Percentiles rank a stretch among this genome's conserved stretches.
Evolutionary conservation across 2,329 filamentous ascomycete genomes (phyloP).

Genomic region (Pestalotiopsis sp.): DNA sequence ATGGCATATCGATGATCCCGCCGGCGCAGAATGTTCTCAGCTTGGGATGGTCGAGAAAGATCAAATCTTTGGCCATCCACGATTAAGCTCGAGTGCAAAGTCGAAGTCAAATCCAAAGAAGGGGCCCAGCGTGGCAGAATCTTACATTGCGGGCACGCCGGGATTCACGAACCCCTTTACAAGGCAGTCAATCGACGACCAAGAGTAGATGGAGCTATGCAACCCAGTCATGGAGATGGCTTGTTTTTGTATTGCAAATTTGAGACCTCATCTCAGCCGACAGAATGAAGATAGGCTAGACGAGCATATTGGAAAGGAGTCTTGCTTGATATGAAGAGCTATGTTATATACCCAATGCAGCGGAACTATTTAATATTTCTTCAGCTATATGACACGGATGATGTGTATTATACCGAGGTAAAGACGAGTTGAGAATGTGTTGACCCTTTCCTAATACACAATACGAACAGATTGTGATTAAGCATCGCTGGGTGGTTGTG

Average conservation of each 20-base stretch:
- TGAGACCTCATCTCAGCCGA: too few species aligned
- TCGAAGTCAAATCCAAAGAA: not conserved
- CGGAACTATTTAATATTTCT: too few species aligned
- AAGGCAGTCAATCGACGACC: not conserved
- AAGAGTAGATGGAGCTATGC: not conserved
- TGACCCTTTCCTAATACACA: too few species aligned
- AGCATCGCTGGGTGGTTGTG: too few species aligned
- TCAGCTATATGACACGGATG: too few species aligned
- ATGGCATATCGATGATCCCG: not conserved
- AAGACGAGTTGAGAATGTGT: too few species aligned
- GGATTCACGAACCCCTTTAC: not conserved
- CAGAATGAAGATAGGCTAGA: too few species aligned
- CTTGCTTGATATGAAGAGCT: too few species aligned
- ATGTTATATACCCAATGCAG: too few species aligned
- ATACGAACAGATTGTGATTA: too few species aligned
- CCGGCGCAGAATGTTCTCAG: not conserved
- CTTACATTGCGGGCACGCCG: not conserved
- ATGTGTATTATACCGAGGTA: too few species aligned
- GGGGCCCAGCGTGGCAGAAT: not conserved
- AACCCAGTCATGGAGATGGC: not conserved
- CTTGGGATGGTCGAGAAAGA: not conserved
- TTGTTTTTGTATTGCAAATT: not conserved
- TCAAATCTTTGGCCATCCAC: not conserved
- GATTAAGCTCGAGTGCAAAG: not conserved
- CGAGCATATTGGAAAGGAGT: too few species aligned